Evolutionary conservation across 305 asterid species (phyloP).

Genomic region (Lippia alba): DNA sequence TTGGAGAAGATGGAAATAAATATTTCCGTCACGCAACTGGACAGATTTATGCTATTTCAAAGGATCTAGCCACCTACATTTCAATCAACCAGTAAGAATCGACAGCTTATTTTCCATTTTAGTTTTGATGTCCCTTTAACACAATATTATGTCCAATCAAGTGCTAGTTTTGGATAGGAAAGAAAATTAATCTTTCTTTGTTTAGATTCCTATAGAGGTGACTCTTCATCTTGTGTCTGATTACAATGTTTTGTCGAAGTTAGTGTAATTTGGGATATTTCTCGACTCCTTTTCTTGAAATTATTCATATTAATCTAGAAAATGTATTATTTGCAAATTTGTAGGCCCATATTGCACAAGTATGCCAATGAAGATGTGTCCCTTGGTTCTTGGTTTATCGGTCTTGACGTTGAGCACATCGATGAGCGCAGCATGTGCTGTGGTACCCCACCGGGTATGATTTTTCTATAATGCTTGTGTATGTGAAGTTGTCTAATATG

Average conservation of each 20-base stretch:
- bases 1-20: conserved; percentile 93
- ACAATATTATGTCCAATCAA: background rate
- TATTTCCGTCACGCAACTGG: conserved; percentile 96
- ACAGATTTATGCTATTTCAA: conserved; percentile 91
- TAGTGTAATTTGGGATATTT: no score
- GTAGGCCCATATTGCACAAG: conserved; percentile 89
- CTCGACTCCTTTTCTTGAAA: no score
- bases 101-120: conserved; percentile 3
- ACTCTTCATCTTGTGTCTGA: no score
- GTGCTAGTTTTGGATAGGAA: background rate
- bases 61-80: conserved; percentile 91
- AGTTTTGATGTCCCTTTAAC: background rate
- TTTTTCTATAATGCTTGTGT: background rate
- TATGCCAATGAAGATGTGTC: conserved; percentile 97
- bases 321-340: background rate
- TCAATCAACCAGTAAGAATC: conserved; percentile 85
- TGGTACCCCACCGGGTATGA: conserved; percentile 89
- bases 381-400: conserved; percentile 91
- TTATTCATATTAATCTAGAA: no score
- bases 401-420: conserved; percentile 93
- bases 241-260: no score
- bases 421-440: conserved; percentile 97
- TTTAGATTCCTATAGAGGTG: background rate
- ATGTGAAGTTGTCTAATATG: no score
- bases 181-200: background rate